phyloP scores from a whole-genome alignment of 2,329 filamentous ascomycete genomes.

The Clarireedia sp. region DNA sequence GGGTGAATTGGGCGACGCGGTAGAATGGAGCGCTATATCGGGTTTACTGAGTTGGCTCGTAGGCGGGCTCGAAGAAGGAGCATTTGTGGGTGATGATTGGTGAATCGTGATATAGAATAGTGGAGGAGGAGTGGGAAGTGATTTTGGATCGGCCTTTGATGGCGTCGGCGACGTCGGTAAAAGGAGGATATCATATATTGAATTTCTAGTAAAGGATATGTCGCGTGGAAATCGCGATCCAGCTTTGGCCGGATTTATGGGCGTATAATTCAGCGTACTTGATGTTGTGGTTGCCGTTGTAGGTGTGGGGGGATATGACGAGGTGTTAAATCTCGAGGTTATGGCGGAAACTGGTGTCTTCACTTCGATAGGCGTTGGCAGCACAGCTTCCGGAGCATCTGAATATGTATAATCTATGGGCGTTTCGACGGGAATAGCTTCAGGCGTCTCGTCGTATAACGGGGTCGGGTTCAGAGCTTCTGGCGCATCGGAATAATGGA shows the following conservation, averaged over 20 bases:
- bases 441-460: slow-evolving; percentile 1
- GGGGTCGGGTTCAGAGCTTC: not conserved
- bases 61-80: not conserved
- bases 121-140: slow-evolving; percentile 20
- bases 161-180: slow-evolving; percentile 19
- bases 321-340: slow-evolving; percentile 7
- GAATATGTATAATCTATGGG: slow-evolving; percentile 9
- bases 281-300: not conserved
- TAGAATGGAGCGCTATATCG: slow-evolving; percentile 22
- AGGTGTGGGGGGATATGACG: not conserved
- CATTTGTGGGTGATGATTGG: slow-evolving; percentile 5
- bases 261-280: not conserved
- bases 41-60: slow-evolving; percentile 10
- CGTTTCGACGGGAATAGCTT: not conserved
- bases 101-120: slow-evolving; percentile 22
- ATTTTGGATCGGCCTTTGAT: slow-evolving; percentile 17
- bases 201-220: slow-evolving; percentile 21
- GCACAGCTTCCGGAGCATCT: slow-evolving; percentile 9
- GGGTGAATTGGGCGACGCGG: slow-evolving; percentile 16
- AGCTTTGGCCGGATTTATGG: slow-evolving; percentile 13
- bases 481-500: slow-evolving; percentile 6
- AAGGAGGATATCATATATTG: slow-evolving; percentile 19
- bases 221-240: slow-evolving; percentile 18
- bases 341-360: slow-evolving; percentile 5
- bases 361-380: not conserved